Evolutionary conservation across 768 basidiomycete genomes (phyloP).

Genomic region (Dioszegia aurantiaca): DNA sequence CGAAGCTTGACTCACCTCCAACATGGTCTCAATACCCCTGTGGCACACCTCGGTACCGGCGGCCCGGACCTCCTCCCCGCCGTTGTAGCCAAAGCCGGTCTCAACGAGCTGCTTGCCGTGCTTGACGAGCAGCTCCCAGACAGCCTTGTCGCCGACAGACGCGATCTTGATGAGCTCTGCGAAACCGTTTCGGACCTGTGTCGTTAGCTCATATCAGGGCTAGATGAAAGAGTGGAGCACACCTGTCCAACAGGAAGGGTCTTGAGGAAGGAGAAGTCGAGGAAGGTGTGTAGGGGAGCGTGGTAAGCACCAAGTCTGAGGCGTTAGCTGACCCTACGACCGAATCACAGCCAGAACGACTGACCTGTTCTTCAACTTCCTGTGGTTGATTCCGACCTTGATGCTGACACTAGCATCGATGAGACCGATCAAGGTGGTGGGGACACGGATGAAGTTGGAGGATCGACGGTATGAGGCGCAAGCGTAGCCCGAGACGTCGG

Average conservation of each 20-base stretch:
- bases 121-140: constrained; percentile 52
- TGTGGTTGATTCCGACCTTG: constrained; percentile 53
- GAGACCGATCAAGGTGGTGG: constrained; percentile 53
- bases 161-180: constrained; percentile 54
- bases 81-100: constrained; percentile 51
- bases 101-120: constrained; percentile 52
- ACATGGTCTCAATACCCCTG: constrained; percentile 53
- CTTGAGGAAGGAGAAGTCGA: constrained; percentile 52
- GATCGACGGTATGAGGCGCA: constrained; percentile 51
- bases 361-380: constrained; percentile 53
- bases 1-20: constrained; percentile 39
- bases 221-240: no score
- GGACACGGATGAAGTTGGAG: constrained; percentile 52
- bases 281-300: constrained; percentile 53
- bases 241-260: constrained; percentile 51
- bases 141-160: constrained; percentile 50
- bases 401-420: constrained; percentile 54
- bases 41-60: constrained; percentile 50
- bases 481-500: constrained; percentile 50
- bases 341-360: constrained; percentile 6
- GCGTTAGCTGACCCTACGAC: constrained; percentile 5
- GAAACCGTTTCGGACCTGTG: constrained; percentile 52
- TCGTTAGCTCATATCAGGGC: background rate
- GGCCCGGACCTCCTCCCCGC: constrained; percentile 37
- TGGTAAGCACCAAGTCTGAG: constrained; percentile 51